Conservation (phyloP, 2,329 filamentous ascomycete species). For the Plectosphaerella cucumerina region DNA sequence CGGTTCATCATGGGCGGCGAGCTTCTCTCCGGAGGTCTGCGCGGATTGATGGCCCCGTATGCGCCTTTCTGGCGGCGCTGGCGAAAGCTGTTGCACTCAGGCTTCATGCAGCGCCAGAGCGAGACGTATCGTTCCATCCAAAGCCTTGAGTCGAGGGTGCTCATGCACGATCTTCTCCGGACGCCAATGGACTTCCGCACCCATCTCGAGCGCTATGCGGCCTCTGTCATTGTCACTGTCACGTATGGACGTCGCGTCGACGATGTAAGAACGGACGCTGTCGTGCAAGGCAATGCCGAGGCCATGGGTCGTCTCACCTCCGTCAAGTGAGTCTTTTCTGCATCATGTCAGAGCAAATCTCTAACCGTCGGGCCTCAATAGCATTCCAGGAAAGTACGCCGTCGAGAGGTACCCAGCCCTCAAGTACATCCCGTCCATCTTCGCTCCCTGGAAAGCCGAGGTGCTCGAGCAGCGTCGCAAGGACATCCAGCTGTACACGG, state of each 20-base stretch:
- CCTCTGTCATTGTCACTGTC: slow-evolving; percentile 36
- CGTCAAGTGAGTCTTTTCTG: slow-evolving; percentile 30
- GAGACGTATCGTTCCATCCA: slow-evolving; percentile 36
- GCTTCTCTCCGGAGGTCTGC: slow-evolving; percentile 33
- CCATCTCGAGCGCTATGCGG: slow-evolving; percentile 31
- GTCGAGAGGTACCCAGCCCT: slow-evolving; percentile 36
- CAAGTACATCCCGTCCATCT: slow-evolving; percentile 29
- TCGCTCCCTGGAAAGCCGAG: slow-evolving; percentile 36
- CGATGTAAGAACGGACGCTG: slow-evolving; percentile 28
- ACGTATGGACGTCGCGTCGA: slow-evolving; percentile 33
- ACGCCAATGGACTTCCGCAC: slow-evolving; percentile 22
- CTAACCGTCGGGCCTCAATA: neutral
- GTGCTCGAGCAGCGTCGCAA: slow-evolving; percentile 27
- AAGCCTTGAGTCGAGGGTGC: slow-evolving; percentile 32
- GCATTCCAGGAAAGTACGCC: slow-evolving; percentile 27
- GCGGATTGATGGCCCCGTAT: slow-evolving; percentile 39
- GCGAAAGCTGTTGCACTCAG: slow-evolving; percentile 36
- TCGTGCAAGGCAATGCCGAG: slow-evolving; percentile 32
- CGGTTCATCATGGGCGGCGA: slow-evolving; percentile 42
- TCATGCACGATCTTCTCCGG: slow-evolving; percentile 32
- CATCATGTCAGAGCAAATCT: slow-evolving; percentile 2
- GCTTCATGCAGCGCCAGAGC: slow-evolving; percentile 38
- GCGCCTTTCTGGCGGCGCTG: slow-evolving; percentile 36
- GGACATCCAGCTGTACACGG: slow-evolving; percentile 29
- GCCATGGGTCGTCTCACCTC: slow-evolving; percentile 37